Evolutionary conservation across 164 flowering plant genomes (phyloP).

Genomic region (Stephania cephalantha): DNA sequence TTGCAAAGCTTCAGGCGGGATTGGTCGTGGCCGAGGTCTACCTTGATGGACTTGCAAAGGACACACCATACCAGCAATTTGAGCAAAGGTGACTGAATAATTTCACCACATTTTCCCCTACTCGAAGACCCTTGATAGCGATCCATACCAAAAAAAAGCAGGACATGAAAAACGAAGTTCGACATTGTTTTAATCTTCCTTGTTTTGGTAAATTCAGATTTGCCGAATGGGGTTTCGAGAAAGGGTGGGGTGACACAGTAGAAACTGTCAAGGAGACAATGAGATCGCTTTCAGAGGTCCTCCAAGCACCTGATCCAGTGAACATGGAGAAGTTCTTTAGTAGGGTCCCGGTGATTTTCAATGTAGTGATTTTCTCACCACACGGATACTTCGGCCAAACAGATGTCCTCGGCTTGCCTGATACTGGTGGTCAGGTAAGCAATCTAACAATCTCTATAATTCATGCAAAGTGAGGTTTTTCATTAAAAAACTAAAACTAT

Average conservation of each 20-base stretch:
- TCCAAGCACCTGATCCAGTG: constrained; percentile 80
- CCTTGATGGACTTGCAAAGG: constrained; percentile 43
- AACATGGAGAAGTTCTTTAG: constrained; percentile 58
- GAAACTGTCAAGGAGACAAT: constrained; percentile 70
- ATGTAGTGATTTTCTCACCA: constrained; percentile 74
- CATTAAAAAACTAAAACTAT: not conserved
- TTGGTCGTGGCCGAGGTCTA: constrained; percentile 54
- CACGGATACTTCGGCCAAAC: constrained; percentile 96
- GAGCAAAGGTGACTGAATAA: constrained; percentile 46
- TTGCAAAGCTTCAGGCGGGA: constrained; percentile 58
- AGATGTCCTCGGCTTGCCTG: constrained; percentile 93
- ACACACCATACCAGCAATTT: constrained; percentile 56
- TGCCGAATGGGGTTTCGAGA: constrained; percentile 83
- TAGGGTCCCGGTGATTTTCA: constrained; percentile 69
- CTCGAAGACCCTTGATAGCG: not conserved
- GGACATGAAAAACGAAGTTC: not conserved
- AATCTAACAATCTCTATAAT: not conserved
- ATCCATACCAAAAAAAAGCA: not conserved
- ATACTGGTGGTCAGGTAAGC: constrained; percentile 95
- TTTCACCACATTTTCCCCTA: not conserved
- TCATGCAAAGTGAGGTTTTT: too few relatives aligned
- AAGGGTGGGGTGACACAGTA: constrained; percentile 90
- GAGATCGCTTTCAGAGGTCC: constrained; percentile 52
- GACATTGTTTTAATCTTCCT: not conserved
- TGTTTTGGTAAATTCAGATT: constrained; percentile 35